Evolutionary conservation across 805 yeast species (phyloP).

Genomic region (Candida taoyuanica): DNA sequence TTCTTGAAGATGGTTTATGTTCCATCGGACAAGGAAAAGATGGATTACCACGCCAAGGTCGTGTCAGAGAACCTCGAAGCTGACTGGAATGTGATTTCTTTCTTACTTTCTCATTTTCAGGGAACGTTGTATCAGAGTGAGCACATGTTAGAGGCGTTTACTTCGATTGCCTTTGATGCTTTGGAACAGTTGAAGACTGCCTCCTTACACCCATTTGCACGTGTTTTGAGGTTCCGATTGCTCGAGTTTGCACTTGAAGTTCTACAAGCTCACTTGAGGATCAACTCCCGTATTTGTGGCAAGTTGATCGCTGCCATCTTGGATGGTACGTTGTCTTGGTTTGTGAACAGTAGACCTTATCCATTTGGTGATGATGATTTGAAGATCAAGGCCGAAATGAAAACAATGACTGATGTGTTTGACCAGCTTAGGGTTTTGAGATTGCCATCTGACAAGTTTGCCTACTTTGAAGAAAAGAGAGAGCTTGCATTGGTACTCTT

Average conservation of each 20-base stretch:
- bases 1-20: constrained; percentile 79
- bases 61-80: constrained; percentile 54
- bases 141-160: constrained; percentile 64
- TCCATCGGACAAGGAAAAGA: constrained; percentile 66
- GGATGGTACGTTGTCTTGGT: constrained; percentile 78
- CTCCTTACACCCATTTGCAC: constrained; percentile 78
- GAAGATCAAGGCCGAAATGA: constrained; percentile 64
- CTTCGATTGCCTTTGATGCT: constrained; percentile 54
- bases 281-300: constrained; percentile 41
- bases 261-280: constrained; percentile 48
- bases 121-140: constrained; percentile 71
- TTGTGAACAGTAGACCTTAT: constrained; percentile 51
- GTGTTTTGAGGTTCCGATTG: constrained; percentile 71
- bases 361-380: constrained; percentile 84
- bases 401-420: constrained; percentile 49
- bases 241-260: constrained; percentile 64
- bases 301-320: constrained; percentile 45
- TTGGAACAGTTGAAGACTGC: constrained; percentile 50
- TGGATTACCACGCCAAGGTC: constrained; percentile 45
- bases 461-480: constrained; percentile 40
- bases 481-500: constrained; percentile 57
- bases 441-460: constrained; percentile 15
- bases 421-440: constrained; percentile 17
- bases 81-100: constrained; percentile 61
- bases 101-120: constrained; percentile 74